Evolutionary conservation across 352 stramenopile genomes (phyloP), one percentile per base, ranked within the genome.

Genomic region (Phytopythium cucurbitacearum): DNA sequence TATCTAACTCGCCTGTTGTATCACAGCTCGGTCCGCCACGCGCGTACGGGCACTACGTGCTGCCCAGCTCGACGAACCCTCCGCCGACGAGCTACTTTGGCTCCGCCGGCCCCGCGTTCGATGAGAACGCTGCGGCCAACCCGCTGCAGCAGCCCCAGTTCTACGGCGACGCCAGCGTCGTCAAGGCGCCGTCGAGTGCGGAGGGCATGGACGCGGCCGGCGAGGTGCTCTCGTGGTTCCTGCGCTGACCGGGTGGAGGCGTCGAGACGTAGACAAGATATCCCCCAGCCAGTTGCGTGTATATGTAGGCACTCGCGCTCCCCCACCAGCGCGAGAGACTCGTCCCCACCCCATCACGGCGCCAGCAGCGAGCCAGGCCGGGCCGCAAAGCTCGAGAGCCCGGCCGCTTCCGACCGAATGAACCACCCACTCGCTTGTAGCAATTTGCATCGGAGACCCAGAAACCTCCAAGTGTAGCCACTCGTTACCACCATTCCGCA

Each of bases 171-270:
- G 40, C 21, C 21, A 2, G 21, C 21, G 21, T 28, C 2, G 21
- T 28, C 21, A 28, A 28, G 21, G 21, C 21, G 2, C 21, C 32
- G 11, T 51, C 53, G 46, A 49, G 43, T 7, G 58, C 64, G 42
- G 55, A 71, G 35, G 65, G 59, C 51, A 56, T 52, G 11, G 53
- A 54, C 37, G 54, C 59, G 7, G 65, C 63, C 1, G 63, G 63
- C 33, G 63, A 71, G 45, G 56, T 67, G 34, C 63, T 71, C 48
- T 64, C 59, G 38, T 71, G 63, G 59, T 71, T 71, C 11, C 40
- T 44, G 21, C 21, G 21, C 21, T 28, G 21, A 28, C 21, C 21
- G 21, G 21, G 21, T 28, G 21, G 21, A 28, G 21, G 21, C 21
- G 21, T 28, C 21, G 21, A 28, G 21, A 28, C 21, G 21, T 28